These are phyloP conservation scores for Trichosporon coremiiforme DNA, from an alignment of 1,284 basidiomycete species.

Conservation along the genomic window DNA sequence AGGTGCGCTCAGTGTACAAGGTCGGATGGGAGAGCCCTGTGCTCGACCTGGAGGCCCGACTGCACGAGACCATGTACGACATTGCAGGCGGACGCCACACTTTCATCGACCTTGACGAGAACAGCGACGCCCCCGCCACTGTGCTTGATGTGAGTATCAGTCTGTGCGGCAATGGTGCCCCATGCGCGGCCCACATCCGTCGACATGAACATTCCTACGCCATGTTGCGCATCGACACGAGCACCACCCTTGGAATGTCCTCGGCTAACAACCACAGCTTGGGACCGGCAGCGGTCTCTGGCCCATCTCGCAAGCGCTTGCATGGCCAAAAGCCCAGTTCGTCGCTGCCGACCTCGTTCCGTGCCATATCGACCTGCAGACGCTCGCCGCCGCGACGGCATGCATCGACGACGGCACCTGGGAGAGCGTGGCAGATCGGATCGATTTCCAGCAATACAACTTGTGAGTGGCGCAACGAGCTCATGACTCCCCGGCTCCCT, in stretches of 20 bases:
- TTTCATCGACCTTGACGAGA: constrained; percentile 36
- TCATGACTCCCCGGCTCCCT: background rate
- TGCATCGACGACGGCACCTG: constrained; percentile 38
- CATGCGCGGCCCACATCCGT: background rate
- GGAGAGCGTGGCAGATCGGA: constrained; percentile 42
- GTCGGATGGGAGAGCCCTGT: constrained; percentile 53
- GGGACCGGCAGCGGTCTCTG: constrained; percentile 54
- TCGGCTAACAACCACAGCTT: constrained; percentile 33
- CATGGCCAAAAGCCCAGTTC: constrained; percentile 47
- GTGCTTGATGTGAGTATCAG: constrained; percentile 52
- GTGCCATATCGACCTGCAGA: constrained; percentile 44
- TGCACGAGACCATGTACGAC: constrained; percentile 52
- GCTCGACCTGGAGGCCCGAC: constrained; percentile 49
- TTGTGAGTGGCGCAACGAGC: constrained; percentile 43
- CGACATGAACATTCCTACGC: background rate
- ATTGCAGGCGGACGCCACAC: constrained; percentile 44
- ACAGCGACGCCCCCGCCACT: constrained; percentile 34
- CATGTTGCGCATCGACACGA: background rate
- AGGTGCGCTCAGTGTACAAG: constrained; percentile 38
- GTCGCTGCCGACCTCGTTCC: constrained; percentile 51
- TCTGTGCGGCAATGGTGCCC: constrained; percentile 3
- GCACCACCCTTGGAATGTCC: background rate
- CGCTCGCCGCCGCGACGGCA: constrained; percentile 32
- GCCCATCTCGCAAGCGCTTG: constrained; percentile 51
- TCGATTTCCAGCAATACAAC: constrained; percentile 49